Conservation (phyloP, 2,329 filamentous ascomycete genomes). For the Cryphonectria japonica region DNA sequence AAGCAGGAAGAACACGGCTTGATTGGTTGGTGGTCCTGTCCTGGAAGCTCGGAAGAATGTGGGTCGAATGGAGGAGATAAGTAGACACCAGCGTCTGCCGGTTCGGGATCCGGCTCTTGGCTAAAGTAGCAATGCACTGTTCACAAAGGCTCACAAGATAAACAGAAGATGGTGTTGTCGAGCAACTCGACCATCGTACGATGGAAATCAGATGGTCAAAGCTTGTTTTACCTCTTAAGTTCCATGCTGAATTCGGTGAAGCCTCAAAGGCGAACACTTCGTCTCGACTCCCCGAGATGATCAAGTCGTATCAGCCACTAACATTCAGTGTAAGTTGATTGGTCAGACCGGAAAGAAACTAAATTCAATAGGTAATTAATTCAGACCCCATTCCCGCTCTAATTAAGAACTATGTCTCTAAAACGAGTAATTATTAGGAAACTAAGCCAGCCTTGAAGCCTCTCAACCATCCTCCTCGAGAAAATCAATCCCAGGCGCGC, state of each 20-base stretch:
- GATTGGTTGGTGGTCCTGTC: background rate
- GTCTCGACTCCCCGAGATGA: background rate
- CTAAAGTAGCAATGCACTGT: background rate
- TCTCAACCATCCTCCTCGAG: no score
- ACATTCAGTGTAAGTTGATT: background rate
- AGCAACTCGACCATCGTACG: background rate
- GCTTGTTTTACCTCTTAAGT: no score
- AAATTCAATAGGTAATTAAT: background rate
- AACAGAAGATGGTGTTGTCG: background rate
- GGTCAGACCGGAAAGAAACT: background rate
- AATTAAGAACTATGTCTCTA: background rate
- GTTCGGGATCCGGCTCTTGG: background rate
- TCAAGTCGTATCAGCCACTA: background rate
- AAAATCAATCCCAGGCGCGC: background rate
- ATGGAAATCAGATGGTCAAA: background rate
- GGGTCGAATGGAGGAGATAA: conserved; percentile 12
- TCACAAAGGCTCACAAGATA: background rate
- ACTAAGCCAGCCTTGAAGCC: background rate
- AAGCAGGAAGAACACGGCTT: no score
- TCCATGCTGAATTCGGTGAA: background rate
- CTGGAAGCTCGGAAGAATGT: background rate
- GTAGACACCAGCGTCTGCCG: conserved; percentile 1
- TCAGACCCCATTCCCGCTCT: background rate
- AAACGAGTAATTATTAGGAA: background rate
- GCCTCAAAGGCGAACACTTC: background rate